Percentiles rank a stretch among this genome's conserved stretches.
Evolutionary conservation across 192 early-diverging fungal species (phyloP).

Genomic region (Coemansia pectinata): DNA sequence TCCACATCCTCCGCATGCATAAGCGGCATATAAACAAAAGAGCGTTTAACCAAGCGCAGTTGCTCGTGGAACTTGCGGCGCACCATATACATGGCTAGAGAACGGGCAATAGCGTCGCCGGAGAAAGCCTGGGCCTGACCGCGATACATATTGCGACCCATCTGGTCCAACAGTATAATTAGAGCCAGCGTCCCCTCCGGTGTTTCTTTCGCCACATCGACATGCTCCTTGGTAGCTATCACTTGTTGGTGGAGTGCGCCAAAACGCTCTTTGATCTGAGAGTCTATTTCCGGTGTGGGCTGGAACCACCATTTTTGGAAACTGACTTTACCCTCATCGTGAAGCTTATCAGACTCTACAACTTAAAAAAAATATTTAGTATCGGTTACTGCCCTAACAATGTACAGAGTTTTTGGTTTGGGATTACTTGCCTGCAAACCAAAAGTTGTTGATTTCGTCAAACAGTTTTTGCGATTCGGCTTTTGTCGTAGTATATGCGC

Average conservation of each 20-base stretch:
- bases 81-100: constrained; percentile 56
- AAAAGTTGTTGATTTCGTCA: constrained; percentile 41
- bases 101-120: constrained; percentile 56
- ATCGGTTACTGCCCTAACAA: too few relatives aligned
- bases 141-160: constrained; percentile 67
- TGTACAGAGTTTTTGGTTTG: neutral
- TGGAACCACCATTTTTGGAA: constrained; percentile 57
- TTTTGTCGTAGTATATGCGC: constrained; percentile 17
- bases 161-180: constrained; percentile 62
- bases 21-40: constrained; percentile 62
- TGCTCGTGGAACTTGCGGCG: constrained; percentile 51
- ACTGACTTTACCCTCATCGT: constrained; percentile 32
- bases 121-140: constrained; percentile 56
- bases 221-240: constrained; percentile 22
- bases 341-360: constrained; percentile 46
- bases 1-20: constrained; percentile 64
- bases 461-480: constrained; percentile 42
- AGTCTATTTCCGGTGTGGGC: constrained; percentile 30
- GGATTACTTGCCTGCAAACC: constrained; percentile 32
- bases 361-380: too few relatives aligned
- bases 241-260: constrained; percentile 14
- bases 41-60: constrained; percentile 56
- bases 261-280: constrained; percentile 36
- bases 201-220: constrained; percentile 41
- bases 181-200: constrained; percentile 51